Base-by-base conservation (phyloP, 805 yeast genomes). In the Monosporozyma servazzii region DNA sequence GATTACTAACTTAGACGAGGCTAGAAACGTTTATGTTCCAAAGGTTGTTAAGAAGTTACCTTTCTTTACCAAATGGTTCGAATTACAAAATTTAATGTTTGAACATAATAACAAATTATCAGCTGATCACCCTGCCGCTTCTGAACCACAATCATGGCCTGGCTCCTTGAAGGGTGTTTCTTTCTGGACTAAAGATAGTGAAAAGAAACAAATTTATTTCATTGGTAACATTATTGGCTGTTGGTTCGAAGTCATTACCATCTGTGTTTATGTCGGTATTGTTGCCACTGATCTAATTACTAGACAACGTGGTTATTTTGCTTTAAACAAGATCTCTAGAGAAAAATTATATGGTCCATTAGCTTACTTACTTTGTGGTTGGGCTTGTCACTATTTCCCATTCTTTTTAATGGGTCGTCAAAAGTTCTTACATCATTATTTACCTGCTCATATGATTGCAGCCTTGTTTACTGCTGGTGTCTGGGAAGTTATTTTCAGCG, bases 361-460 rank as follows among this genome's bases (percentile, higher is more conserved):
- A 56, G 86, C 93, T 13, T 93, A 88, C 72, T 80, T 93, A 60
- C 84, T 87, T 64, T 65, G 81, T 50, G 96, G 91, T 11, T 93
- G 96, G 93, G 76, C 80, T 18, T 77, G 88, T 36, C 99, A 93
- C 71, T 90, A 85, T 67, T 79, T 87, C 65, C 96, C 96, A 55
- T 90, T 89, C 75, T 90, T 79, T 72, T 74, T 90, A 61, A 90
- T 91, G 97, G 77, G 80, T 55, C 84, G 97, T 73, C 97, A 90
- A 71, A 84, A 87, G 66, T 90, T 91, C 73, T 76, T 90, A 67
- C 97, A 90, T 65, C 98, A 90, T 70, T 89, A 89, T 65, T 73
- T 93, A 58, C 98, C 99, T 36, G 98, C 99, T 0, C 98, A 93
- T 67, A 73, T 91, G 67, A 75, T 88, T 54, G 96, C 93, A 11